Evolutionary conservation across 2,329 filamentous ascomycete genomes (phyloP).

Genomic region (Emergomyces pasteurianus): DNA sequence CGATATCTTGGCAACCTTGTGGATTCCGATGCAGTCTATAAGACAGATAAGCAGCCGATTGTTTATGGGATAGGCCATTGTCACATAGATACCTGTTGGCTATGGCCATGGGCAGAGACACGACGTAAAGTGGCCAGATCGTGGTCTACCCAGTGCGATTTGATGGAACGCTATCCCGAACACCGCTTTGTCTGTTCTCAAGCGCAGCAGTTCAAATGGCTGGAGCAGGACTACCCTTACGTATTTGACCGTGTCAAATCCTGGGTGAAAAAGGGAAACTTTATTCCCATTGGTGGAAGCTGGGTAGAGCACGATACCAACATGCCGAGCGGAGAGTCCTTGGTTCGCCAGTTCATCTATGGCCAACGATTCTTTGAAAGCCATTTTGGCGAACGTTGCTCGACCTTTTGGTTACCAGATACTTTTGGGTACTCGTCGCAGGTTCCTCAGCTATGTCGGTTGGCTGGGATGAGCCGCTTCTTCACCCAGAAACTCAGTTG

Average conservation of each 20-base stretch:
- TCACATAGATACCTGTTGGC: slow-evolving; percentile 96
- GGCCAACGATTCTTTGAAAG: slow-evolving; percentile 92
- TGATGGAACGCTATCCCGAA: slow-evolving; percentile 92
- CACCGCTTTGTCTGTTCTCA: slow-evolving; percentile 86
- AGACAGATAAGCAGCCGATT: slow-evolving; percentile 58
- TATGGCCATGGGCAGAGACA: slow-evolving; percentile 97
- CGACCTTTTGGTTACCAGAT: slow-evolving; percentile 95
- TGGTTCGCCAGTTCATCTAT: slow-evolving; percentile 88
- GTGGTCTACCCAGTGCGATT: slow-evolving; percentile 91
- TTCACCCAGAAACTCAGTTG: slow-evolving; percentile 98
- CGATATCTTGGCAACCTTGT: slow-evolving; percentile 72
- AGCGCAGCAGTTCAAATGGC: slow-evolving; percentile 96
- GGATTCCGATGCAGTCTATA: slow-evolving; percentile 74
- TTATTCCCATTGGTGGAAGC: slow-evolving; percentile 91
- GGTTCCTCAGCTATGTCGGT: slow-evolving; percentile 80
- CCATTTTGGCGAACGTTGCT: slow-evolving; percentile 76
- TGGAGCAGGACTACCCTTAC: slow-evolving; percentile 77
- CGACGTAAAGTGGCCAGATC: slow-evolving; percentile 92
- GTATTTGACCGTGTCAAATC: slow-evolving; percentile 82
- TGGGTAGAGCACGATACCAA: slow-evolving; percentile 99
- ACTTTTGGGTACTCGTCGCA: slow-evolving; percentile 97
- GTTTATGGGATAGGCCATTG: slow-evolving; percentile 90
- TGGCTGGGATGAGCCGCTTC: slow-evolving; percentile 94
- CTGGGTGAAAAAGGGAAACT: slow-evolving; percentile 80
- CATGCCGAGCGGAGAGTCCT: slow-evolving; percentile 85